Base-by-base conservation (phyloP, 306 rosid species). In the Glycine latifolia region DNA sequence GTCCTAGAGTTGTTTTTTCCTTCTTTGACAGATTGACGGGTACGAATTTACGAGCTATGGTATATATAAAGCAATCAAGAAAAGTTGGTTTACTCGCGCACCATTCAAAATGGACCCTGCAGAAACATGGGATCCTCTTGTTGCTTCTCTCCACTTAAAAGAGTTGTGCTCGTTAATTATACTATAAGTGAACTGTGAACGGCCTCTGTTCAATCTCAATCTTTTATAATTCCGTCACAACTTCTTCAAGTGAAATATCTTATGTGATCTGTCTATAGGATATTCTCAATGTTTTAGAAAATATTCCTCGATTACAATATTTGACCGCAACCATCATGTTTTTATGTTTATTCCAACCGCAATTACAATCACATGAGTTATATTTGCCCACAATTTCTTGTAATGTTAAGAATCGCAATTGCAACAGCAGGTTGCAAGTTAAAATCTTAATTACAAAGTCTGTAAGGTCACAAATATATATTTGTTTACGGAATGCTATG, bases 121-220 rank as follows among this genome's bases (percentile, higher is more conserved):
- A 63, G 73, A 81, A 17, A 72, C 35, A 37, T 37, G 48, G 67
- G 55, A 61, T 80, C 71, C 59, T 58, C 33, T 53, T 48, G 52
- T 15, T 33, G 53, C 50, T 59, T 79, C 41, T 71, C 41, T 58
- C 71, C 77, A 70, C 77, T 78, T 44, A 17, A 67, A 68, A 31
- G 68, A 4, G 20, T n/a, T n/a, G 56, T 49, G 20, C 10, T 80
- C 3, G 26, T 78, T 52, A n/a, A 79, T 17, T 16, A 10, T 65
- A 35, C 7, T 35, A 60, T 49, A 60, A 71, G 47, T 60, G 56
- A 60, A 71, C 54, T 61, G 47, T 60, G 56, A 60, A 71, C 54
- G 83, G 66, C 43, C 47, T 80, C 46, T 39, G 20, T 80, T 49
- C 16, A 61, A 61, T 61, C 83, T 60, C 10, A 15, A 79, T 59